Percentiles rank a stretch among this genome's conserved stretches.
These are phyloP conservation scores for Nematodospora valgi DNA, from an alignment of 805 yeast species.

Conservation along the genomic window DNA sequence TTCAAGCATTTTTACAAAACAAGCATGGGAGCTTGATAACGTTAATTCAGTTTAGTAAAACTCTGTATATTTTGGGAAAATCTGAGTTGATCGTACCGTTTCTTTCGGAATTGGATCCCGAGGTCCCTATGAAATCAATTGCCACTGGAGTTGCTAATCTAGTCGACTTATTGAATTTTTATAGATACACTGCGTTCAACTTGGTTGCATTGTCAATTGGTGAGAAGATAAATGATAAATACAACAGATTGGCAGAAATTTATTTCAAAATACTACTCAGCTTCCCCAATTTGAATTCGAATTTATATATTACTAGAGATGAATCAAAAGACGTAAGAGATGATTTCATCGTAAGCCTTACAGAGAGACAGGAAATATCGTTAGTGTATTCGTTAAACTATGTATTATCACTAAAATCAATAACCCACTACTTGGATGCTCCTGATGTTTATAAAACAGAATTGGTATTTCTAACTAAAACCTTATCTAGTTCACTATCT, in stretches of 20 bases:
- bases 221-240: constrained; percentile 9
- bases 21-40: no score
- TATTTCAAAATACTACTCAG: constrained; percentile 22
- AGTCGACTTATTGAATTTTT: constrained; percentile 20
- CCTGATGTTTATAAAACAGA: constrained; percentile 11
- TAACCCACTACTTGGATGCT: constrained; percentile 16
- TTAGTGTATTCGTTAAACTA: constrained; percentile 24
- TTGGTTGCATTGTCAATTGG: constrained; percentile 19
- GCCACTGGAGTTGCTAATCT: constrained; percentile 12
- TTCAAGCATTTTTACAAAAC: neutral
- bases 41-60: constrained; percentile 15
- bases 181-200: constrained; percentile 26
- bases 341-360: constrained; percentile 5
- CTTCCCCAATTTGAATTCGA: constrained; percentile 19
- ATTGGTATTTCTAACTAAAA: constrained; percentile 16
- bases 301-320: constrained; percentile 4
- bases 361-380: constrained; percentile 28
- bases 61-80: constrained; percentile 16
- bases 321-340: constrained; percentile 6
- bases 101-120: constrained; percentile 12
- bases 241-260: constrained; percentile 17
- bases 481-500: constrained; percentile 20
- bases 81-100: constrained; percentile 15
- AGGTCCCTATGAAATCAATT: constrained; percentile 18
- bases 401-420: constrained; percentile 15